Evolutionary conservation across 768 basidiomycete species (phyloP).

Genomic region (Neoboletus magnificus): DNA sequence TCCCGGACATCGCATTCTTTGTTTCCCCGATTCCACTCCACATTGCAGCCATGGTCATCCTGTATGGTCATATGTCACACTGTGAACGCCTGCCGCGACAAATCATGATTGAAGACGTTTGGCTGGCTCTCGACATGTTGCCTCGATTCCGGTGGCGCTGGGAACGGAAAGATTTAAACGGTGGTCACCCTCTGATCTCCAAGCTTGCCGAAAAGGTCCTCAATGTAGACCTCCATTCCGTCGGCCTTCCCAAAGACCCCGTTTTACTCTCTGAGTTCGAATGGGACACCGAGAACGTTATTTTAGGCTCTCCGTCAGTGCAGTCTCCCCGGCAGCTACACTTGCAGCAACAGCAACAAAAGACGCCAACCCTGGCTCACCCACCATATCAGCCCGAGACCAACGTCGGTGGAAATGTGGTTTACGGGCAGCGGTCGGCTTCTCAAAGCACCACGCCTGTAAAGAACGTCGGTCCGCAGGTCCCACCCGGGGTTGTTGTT

Average conservation of each 20-base stretch:
- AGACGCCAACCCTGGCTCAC: conserved; percentile 37
- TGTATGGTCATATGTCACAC: conserved; percentile 82
- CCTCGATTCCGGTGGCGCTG: conserved; percentile 90
- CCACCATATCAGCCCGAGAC: conserved; percentile 33
- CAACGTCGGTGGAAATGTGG: conserved; percentile 12
- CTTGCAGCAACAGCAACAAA: conserved; percentile 31
- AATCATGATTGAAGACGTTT: conserved; percentile 76
- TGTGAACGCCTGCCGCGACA: conserved; percentile 63
- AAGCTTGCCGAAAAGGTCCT: conserved; percentile 80
- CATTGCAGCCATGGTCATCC: conserved; percentile 88
- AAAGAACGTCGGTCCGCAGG: conserved; percentile 20
- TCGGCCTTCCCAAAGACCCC: conserved; percentile 39
- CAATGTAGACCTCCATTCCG: conserved; percentile 63
- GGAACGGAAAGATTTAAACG: conserved; percentile 80
- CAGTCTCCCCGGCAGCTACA: conserved; percentile 27
- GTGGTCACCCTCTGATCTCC: conserved; percentile 80
- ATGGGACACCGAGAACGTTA: conserved; percentile 42
- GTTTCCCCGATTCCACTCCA: conserved; percentile 86
- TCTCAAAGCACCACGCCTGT: conserved; percentile 31
- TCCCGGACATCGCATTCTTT: conserved; percentile 85
- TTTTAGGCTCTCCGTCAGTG: conserved; percentile 26
- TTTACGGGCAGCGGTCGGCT: conserved; percentile 29
- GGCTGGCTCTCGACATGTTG: conserved; percentile 84
- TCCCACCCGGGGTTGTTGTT: conserved; percentile 21
- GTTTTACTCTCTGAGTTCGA: conserved; percentile 42